Base-by-base conservation (phyloP, 345 rosid species). In the Sisymbrium altissimum region DNA sequence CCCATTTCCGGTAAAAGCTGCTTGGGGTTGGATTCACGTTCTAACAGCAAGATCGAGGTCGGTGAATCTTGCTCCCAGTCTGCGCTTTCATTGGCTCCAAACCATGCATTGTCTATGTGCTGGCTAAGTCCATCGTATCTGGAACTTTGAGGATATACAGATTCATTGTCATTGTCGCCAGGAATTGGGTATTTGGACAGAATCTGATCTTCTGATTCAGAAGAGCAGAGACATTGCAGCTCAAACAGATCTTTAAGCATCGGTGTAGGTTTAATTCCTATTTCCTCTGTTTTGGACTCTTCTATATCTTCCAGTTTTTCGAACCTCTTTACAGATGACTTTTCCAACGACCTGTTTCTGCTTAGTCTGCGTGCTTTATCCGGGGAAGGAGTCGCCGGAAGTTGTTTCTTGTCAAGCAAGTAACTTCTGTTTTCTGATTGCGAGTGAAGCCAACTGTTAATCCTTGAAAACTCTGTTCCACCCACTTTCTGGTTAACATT, bases 201-300 rank as follows among this genome's bases (percentile, higher is more conserved):
- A 61, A 73, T 72, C 75, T 68, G 65, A n/a, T 71, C 81, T 15
- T 66, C 82, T 19, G 75, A 66, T 66, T 63, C 74, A 9, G 68
- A 70, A 49, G 76, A 74, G 39, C 75, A 73, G 50, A 59, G 78
- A 36, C 83, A 75, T 25, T 76, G 76, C 74, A 71, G 69, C 19
- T 72, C 80, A 79, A 87, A 82, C 49, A 86, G 81, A 73, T 83
- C 86, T 78, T 68, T 76, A 43, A 80, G 77, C 67, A 65, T 78
- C 18, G 5, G 73, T 18, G 39, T 58, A 44, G 80, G 82, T 67
- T 79, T 79, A 53, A 74, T 54, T 27, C 29, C 68, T n/a, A 23
- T 74, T 29, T 55, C 75, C 70, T 77, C 79, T 36, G 81, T 48
- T 48, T 62, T 54, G 15, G 18, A 30, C 43, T 71, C 77, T 66